A percentile compares a stretch with the other conserved stretches of the same genome.
These are phyloP conservation scores for Caryopteris hybrid DNA, from an alignment of 305 asterid species.

Conservation along the genomic window DNA sequence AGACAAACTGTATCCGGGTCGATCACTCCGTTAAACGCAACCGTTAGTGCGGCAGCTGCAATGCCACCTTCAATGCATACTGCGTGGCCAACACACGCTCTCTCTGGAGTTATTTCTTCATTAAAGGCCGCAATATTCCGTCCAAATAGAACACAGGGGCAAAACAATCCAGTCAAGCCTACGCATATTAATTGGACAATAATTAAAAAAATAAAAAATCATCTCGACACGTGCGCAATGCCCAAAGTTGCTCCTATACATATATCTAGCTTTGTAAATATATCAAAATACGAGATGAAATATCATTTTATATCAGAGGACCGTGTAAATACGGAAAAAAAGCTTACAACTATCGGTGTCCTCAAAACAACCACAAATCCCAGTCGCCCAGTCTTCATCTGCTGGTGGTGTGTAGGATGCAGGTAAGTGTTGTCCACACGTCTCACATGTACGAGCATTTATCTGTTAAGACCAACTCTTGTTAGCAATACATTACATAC, in stretches of 20 bases:
- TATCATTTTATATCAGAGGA: no score
- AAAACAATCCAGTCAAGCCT: constrained; percentile 68
- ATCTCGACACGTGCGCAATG: no score
- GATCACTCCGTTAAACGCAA: constrained; percentile 47
- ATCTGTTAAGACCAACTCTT: constrained; percentile 24
- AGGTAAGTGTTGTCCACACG: constrained; percentile 72
- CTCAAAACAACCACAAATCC: constrained; percentile 62
- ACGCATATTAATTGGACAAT: no score
- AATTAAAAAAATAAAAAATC: neutral
- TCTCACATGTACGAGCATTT: constrained; percentile 48
- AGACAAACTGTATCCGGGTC: constrained; percentile 72
- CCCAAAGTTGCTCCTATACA: no score
- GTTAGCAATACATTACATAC: neutral
- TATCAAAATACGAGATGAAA: no score
- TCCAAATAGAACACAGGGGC: constrained; percentile 76
- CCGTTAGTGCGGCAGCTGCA: constrained; percentile 50
- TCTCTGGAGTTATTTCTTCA: constrained; percentile 37
- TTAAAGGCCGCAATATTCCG: constrained; percentile 52
- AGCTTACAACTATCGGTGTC: constrained; percentile 59
- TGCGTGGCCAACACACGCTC: constrained; percentile 59
- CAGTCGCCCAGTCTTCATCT: constrained; percentile 71
- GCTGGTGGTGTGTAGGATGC: constrained; percentile 60
- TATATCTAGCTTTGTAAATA: no score
- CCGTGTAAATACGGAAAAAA: no score
- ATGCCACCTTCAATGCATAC: constrained; percentile 76